Evolutionary conservation across 345 rosid genomes (phyloP).

Genomic region (Eutrema yunnanense): DNA sequence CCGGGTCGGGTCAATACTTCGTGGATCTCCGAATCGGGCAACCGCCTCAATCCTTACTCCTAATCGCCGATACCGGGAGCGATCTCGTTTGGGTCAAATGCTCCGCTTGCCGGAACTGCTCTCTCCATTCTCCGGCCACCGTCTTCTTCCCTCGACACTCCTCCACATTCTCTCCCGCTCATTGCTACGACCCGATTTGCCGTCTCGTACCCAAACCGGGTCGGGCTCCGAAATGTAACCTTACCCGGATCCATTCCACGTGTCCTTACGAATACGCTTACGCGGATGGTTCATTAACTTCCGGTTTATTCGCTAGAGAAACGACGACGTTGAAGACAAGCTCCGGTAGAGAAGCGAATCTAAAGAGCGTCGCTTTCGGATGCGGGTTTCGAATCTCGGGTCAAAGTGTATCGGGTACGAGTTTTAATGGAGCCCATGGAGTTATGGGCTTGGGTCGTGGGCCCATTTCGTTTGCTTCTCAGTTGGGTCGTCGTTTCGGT

Average conservation of each 20-base stretch:
- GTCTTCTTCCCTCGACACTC: slow-evolving; percentile 75
- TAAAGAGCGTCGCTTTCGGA: slow-evolving; percentile 53
- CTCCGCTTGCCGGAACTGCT: slow-evolving; percentile 67
- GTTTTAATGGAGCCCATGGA: slow-evolving; percentile 77
- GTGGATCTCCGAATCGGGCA: slow-evolving; percentile 65
- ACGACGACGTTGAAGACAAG: slow-evolving; percentile 54
- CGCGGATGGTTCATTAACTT: slow-evolving; percentile 59
- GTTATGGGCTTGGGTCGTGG: slow-evolving; percentile 91
- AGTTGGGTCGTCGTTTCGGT: slow-evolving; percentile 71
- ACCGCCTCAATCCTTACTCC: slow-evolving; percentile 66
- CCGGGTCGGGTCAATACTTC: slow-evolving; percentile 86
- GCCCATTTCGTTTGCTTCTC: slow-evolving; percentile 71
- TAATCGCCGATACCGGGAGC: slow-evolving; percentile 83
- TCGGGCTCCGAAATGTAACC: slow-evolving; percentile 43
- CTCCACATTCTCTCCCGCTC: slow-evolving; percentile 59
- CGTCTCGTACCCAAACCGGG: slow-evolving; percentile 50
- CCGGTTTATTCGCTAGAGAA: slow-evolving; percentile 67
- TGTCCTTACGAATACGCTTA: slow-evolving; percentile 72
- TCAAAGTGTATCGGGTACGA: slow-evolving; percentile 55
- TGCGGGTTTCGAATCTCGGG: slow-evolving; percentile 78
- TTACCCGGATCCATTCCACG: slow-evolving; percentile 62
- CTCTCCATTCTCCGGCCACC: slow-evolving; percentile 44
- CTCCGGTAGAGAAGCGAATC: slow-evolving; percentile 34
- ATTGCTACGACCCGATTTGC: slow-evolving; percentile 57
- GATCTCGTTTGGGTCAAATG: slow-evolving; percentile 86